Evolutionary conservation across 169 alveolate species (phyloP).

Genomic region (Eimeria zaria): DNA sequence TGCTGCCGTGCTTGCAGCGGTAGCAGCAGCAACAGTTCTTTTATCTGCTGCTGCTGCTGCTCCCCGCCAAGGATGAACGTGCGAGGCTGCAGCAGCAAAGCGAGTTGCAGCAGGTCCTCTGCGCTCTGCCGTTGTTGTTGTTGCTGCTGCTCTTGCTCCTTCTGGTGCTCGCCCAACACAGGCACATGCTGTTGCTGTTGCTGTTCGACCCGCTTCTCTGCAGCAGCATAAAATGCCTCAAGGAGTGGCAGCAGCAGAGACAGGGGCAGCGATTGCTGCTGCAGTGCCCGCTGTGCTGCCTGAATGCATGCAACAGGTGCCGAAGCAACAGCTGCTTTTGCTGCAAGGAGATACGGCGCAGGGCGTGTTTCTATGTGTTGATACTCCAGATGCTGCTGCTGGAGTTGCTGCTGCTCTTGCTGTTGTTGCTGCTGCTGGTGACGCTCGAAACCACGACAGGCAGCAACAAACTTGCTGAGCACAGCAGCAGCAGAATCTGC

Average conservation of each 20-base stretch:
- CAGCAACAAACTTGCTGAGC: background rate
- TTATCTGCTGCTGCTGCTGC: constrained; percentile 31
- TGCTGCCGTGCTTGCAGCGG: constrained; percentile 8
- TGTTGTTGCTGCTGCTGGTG: constrained; percentile 10
- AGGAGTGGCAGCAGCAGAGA: background rate
- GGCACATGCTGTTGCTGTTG: background rate
- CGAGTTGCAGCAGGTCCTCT: background rate
- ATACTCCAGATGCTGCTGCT: background rate
- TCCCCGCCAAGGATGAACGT: background rate
- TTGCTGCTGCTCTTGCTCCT: background rate
- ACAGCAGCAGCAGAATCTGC: background rate
- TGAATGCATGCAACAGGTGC: constrained; percentile 31
- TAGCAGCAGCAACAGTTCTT: constrained; percentile 22
- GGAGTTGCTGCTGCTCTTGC: constrained; percentile 20
- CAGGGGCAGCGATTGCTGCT: constrained; percentile 4
- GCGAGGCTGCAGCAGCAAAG: constrained; percentile 26
- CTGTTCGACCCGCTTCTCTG: constrained; percentile 10
- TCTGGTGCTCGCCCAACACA: background rate
- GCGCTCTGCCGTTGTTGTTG: background rate
- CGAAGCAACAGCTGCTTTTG: background rate
- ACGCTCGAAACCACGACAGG: constrained; percentile 30
- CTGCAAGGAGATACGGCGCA: background rate
- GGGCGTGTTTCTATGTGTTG: background rate
- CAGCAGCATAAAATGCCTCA: constrained; percentile 20
- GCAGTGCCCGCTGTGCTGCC: constrained; percentile 10